Percentiles rank a stretch among this genome's conserved stretches.
Evolutionary conservation across 345 rosid genomes (phyloP).

Genomic region (Acer yangbiense): DNA sequence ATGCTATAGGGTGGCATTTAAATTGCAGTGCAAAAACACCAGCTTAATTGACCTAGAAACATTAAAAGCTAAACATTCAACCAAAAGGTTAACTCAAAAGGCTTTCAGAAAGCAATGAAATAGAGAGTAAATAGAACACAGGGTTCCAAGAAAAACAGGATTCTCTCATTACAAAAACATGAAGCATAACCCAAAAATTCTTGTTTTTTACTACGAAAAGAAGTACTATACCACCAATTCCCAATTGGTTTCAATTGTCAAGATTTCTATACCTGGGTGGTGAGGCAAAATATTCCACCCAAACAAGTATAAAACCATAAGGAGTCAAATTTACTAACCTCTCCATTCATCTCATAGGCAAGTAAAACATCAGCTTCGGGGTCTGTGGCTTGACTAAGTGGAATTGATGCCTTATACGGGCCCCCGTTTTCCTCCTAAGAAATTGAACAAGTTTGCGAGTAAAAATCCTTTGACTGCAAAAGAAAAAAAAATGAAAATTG

Average conservation of each 20-base stretch:
- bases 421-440: slow-evolving; percentile 97
- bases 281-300: not conserved
- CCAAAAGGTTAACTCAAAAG: not conserved
- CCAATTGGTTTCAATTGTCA: not conserved
- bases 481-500: not conserved
- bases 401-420: slow-evolving; percentile 96
- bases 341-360: slow-evolving; percentile 98
- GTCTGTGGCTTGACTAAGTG: slow-evolving; percentile 80
- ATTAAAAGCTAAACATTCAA: not conserved
- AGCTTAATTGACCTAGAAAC: slow-evolving; percentile 1
- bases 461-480: slow-evolving; percentile 8
- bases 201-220: not conserved
- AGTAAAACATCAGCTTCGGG: slow-evolving; percentile 95
- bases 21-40: not conserved
- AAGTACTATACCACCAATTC: not conserved
- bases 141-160: not conserved
- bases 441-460: slow-evolving; percentile 1
- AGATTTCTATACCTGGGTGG: not conserved
- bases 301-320: slow-evolving; percentile 1
- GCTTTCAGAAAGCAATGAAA: not conserved
- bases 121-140: not conserved
- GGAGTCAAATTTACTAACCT: slow-evolving; percentile 49
- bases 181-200: not conserved
- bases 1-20: slow-evolving; percentile 3
- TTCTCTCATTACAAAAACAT: not conserved